Percentiles rank a stretch among this genome's conserved stretches.
phyloP scores from a whole-genome alignment of 2,329 filamentous ascomycete species.

The Aspergillus transmontanensis region DNA sequence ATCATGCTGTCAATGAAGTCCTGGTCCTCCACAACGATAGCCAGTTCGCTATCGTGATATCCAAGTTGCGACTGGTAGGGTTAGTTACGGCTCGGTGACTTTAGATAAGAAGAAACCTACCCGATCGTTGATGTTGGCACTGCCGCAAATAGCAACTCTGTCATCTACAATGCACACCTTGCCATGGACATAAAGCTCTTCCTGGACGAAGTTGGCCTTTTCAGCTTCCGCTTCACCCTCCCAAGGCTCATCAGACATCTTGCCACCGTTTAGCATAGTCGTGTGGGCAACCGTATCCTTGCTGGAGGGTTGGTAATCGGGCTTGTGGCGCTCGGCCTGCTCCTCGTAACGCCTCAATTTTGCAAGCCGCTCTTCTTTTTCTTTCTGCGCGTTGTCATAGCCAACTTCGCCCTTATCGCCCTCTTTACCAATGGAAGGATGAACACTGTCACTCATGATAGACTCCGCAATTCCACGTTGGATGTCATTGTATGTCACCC shows the following conservation, averaged over 20 bases:
- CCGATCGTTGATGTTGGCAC: conserved; percentile 68
- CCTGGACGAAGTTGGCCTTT: conserved; percentile 86
- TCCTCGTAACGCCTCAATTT: conserved; percentile 27
- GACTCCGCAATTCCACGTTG: conserved; percentile 88
- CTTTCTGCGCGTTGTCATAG: conserved; percentile 39
- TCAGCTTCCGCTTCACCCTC: conserved; percentile 74
- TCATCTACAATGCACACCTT: conserved; percentile 86
- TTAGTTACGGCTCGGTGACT: conserved; percentile 5
- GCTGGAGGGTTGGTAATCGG: conserved; percentile 29
- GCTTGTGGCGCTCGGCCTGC: conserved; percentile 21
- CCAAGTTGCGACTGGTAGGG: conserved; percentile 69
- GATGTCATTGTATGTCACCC: conserved; percentile 80
- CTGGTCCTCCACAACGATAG: conserved; percentile 82
- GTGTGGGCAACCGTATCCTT: conserved; percentile 70
- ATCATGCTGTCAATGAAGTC: conserved; percentile 71
- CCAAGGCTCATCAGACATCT: conserved; percentile 72
- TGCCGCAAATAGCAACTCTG: conserved; percentile 78
- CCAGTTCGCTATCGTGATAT: conserved; percentile 83
- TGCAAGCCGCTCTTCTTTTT: conserved; percentile 49
- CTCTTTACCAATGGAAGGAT: conserved; percentile 46
- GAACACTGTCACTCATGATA: conserved; percentile 75
- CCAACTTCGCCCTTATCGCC: conserved; percentile 50
- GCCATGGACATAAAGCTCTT: conserved; percentile 92
- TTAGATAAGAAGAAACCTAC: conserved; percentile 31
- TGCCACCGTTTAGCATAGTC: conserved; percentile 72